These are phyloP conservation scores for Bretschneidera sinensis DNA, from an alignment of 345 rosid species.

Conservation along the genomic window DNA sequence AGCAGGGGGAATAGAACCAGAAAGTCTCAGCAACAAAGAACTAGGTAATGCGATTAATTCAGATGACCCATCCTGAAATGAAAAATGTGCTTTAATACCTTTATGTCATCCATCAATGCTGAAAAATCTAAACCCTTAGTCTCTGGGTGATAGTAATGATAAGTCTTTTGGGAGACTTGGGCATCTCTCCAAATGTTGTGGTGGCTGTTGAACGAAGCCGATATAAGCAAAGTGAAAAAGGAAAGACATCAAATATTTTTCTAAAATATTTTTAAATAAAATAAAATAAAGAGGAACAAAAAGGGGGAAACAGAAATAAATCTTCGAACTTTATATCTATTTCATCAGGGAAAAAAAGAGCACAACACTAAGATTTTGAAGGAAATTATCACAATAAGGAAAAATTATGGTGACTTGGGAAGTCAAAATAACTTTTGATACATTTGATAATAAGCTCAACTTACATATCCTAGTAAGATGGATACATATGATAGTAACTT, in stretches of 20 bases:
- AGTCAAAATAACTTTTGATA: too few species aligned
- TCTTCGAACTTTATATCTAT: neutral
- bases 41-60: neutral
- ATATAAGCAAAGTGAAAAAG: neutral
- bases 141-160: conserved; percentile 86
- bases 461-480: too few species aligned
- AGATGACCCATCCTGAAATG: neutral
- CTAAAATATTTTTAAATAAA: too few species aligned
- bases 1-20: conserved; percentile 1
- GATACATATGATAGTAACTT: too few species aligned
- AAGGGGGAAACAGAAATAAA: neutral
- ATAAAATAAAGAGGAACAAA: neutral
- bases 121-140: conserved; percentile 84
- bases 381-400: neutral
- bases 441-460: too few species aligned
- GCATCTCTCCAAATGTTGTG: conserved; percentile 99
- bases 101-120: conserved; percentile 77
- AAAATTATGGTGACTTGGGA: too few species aligned
- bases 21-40: neutral
- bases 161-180: conserved; percentile 68
- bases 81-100: conserved; percentile 35
- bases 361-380: neutral
- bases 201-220: conserved; percentile 56
- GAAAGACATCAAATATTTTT: conserved; percentile 2
- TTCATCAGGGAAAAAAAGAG: neutral